Base-by-base conservation (phyloP, 257 asterid genomes). In the Handroanthus guayacan region DNA sequence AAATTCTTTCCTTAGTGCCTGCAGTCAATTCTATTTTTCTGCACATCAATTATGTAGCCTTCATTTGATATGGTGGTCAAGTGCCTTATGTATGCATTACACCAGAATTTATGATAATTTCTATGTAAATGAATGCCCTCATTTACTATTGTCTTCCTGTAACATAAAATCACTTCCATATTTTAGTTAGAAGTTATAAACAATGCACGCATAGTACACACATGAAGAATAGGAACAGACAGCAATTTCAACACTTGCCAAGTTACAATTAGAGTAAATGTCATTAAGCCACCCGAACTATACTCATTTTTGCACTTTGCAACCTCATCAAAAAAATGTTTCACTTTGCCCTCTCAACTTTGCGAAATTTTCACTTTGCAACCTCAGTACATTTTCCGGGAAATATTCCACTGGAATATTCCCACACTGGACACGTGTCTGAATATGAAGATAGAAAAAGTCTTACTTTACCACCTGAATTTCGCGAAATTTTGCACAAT, bases 131-230 rank as follows among this genome's bases (percentile, higher is more conserved):
- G 14, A 44, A 66, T 36, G 18, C 61, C 48, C 7, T 38, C 31
- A 52, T 52, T 72, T 41, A 31, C 38, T 37, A 25, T 71, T 18
- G 69, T 62, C 69, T 51, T 71, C 20, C 43, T 47, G 74, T 34
- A 75, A 43, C 75, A 66, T 11, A 47, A 39, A 70, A 47, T 38
- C 51, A n/a, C 43, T 3, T 13, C 11, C 66, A 67, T 54, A 61
- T 6, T 66, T 7, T 25, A 17, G 14, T 20, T 64, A 37, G 65
- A 62, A 45, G 55, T 55, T 20, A 16, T 2, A 14, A 71, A 78
- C 37, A n/a, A 14, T 14, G 14, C 67, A 43, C n/a, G 14, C 14
- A 55, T 10, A 43, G 12, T 45, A 37, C 10, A 9, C 13, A 20
- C 57, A 60, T 34, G 18, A 44, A n/a, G 2, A 79, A 20, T 5